phyloP scores from a whole-genome alignment of 2,329 filamentous ascomycete genomes.

The Calonectria pauciramosa region DNA sequence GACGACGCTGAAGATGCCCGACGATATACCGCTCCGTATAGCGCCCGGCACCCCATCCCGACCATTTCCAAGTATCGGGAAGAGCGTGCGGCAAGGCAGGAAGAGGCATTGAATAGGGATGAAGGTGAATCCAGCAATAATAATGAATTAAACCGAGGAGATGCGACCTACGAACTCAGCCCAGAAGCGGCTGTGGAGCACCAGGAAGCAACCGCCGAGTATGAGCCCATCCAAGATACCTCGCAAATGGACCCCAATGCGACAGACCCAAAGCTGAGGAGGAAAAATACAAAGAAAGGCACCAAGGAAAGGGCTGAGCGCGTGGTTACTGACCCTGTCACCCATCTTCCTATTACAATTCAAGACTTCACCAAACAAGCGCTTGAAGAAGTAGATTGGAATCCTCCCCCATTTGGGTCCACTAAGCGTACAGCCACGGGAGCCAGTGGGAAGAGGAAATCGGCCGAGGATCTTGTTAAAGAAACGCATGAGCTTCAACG shows the following conservation, averaged over 20 bases:
- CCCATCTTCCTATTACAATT: constrained; percentile 76
- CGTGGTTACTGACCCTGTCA: constrained; percentile 80
- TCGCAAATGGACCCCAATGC: constrained; percentile 53
- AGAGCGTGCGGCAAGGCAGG: constrained; percentile 59
- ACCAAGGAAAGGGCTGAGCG: constrained; percentile 62
- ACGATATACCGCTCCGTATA: constrained; percentile 58
- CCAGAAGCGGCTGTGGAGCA: constrained; percentile 18
- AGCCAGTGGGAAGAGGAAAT: constrained; percentile 54
- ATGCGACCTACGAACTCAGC: constrained; percentile 4
- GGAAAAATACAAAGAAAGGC: constrained; percentile 62
- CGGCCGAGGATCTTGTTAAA: constrained; percentile 52
- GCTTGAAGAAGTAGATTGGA: constrained; percentile 55
- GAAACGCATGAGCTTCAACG: constrained; percentile 54
- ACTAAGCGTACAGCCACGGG: constrained; percentile 56
- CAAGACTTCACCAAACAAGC: constrained; percentile 78
- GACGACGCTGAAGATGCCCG: constrained; percentile 55
- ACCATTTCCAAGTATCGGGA: constrained; percentile 64
- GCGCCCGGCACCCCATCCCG: constrained; percentile 59
- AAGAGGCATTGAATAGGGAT: constrained; percentile 52
- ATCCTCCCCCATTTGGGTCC: constrained; percentile 51
- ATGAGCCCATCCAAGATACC: constrained; percentile 48
- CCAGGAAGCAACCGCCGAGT: constrained; percentile 25
- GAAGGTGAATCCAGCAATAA: constrained; percentile 29
- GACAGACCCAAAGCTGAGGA: constrained; percentile 60
- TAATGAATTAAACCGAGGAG: neutral